Evolutionary conservation across 768 basidiomycete genomes (phyloP).

Genomic region (Hygrocybe punicea): DNA sequence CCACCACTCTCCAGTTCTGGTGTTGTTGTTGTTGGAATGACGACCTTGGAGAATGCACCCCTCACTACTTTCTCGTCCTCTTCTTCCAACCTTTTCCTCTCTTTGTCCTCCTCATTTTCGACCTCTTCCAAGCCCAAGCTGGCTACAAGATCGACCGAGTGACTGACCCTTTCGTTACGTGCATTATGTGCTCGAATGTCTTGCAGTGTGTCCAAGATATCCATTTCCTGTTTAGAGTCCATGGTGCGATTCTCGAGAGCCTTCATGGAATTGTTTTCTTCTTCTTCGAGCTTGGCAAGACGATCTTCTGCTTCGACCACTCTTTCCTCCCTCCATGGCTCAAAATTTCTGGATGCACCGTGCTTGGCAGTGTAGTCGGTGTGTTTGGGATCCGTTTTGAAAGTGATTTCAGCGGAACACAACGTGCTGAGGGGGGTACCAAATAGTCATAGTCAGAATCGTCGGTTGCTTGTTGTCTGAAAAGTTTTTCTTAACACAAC

Average conservation of each 20-base stretch:
- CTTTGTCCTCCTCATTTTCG: slow-evolving; percentile 73
- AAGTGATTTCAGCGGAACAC: slow-evolving; percentile 97
- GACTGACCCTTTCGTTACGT: slow-evolving; percentile 81
- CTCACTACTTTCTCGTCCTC: slow-evolving; percentile 91
- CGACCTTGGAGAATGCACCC: slow-evolving; percentile 78
- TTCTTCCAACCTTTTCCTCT: slow-evolving; percentile 69
- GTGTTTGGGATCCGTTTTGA: slow-evolving; percentile 99
- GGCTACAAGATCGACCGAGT: slow-evolving; percentile 65
- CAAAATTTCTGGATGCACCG: slow-evolving; percentile 95
- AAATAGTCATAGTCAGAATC: slow-evolving; percentile 19
- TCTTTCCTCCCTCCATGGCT: slow-evolving; percentile 89
- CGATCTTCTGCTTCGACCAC: slow-evolving; percentile 80
- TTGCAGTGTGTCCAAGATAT: slow-evolving; percentile 91
- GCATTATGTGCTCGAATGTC: slow-evolving; percentile 86
- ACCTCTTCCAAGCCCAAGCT: slow-evolving; percentile 63
- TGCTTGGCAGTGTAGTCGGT: slow-evolving; percentile 93
- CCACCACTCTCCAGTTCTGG: slow-evolving; percentile 21
- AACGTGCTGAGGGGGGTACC: slow-evolving; percentile 61
- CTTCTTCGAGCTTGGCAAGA: slow-evolving; percentile 81
- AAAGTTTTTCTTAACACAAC: no score
- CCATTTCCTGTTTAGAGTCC: slow-evolving; percentile 97
- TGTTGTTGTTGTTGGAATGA: slow-evolving; percentile 37
- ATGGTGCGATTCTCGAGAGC: slow-evolving; percentile 88
- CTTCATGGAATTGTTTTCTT: slow-evolving; percentile 97
- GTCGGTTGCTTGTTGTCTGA: no score